Base-by-base conservation (phyloP, 148 eudicot genomes). In the Vaccinium darrowii region DNA sequence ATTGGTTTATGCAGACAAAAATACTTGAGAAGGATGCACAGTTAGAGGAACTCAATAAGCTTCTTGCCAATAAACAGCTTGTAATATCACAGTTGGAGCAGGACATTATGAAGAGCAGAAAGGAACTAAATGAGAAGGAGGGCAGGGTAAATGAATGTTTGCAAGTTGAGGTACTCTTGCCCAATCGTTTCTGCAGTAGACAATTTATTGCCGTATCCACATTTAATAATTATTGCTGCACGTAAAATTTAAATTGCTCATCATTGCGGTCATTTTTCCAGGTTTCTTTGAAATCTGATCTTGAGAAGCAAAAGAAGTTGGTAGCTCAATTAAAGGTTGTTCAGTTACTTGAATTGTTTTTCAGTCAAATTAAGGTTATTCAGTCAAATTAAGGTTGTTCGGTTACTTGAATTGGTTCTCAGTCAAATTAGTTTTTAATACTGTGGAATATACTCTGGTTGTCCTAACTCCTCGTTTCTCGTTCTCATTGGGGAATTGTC, bases 21-120 rank as follows among this genome's bases (percentile, higher is more conserved):
- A 77, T 91, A 79, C 87, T 76, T 84, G 95, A 91, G 85, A 97
- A 91, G 87, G 98, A 95, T 84, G 85, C 84, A 11, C 88, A 92
- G 80, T 83, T 94, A 53, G 98, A 92, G 84, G 94, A 95, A 84
- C 63, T 86, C 3, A 88, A 82, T 81, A 93, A 88, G 86, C 86
- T 77, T 73, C 53, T 91, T 56, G 85, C 92, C 21, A 92, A 92
- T 87, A 93, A 92, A 88, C 90, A 92, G 80, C 90, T 88, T 47
- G 76, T 85, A 71, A 87, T 93, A 65, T 87, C 91, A 51, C 88
- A 88, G 73, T 85, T 97, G 78, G 95, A 97, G 88, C 94, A 90
- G 77, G 99, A 94, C 19, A 86, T 97, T 54, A 84, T 83, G 49
- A 91, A 90, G 54, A 89, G 88, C 84, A 94, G 83, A 87, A 47